Base-by-base conservation (phyloP, 352 stramenopile species). In the Globisporangium paroecandrum region DNA sequence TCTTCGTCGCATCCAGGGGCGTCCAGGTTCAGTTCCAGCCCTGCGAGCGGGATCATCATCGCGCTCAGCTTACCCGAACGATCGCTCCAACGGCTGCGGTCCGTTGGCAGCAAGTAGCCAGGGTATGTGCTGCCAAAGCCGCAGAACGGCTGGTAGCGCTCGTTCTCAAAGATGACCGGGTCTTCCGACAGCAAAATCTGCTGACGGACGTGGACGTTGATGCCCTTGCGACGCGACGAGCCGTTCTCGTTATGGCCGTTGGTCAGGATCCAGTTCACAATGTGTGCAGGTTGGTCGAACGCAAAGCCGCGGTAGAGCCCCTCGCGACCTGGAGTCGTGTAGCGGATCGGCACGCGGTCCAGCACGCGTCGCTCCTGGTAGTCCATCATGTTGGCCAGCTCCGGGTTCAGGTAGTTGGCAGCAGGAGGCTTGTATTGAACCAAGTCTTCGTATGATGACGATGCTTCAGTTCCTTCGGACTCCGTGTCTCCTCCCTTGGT, bases 81-180 rank as follows among this genome's bases (percentile, higher is more conserved):
- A 71, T 96, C 82, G 41, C 88, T 96, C 88, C 88, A 96, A 24
- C 87, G 86, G 41, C 81, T 87, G 38, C 88, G 85, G 57, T 96
- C 88, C 7, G 85, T 94, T 6, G 86, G 82, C 27, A 96, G 69
- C 43, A 96, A 55, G 65, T 94, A 91, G 4, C 85, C 87, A 10
- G 87, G 87, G 70, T 90, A 95, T 2, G 87, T 90, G 62, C 81
- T 91, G 34, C 88, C 88, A 58, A 89, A 96, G 25, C 88, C 88
- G 51, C 81, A 87, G 67, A 96, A 96, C 3, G 85, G 86, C 63
- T 94, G 87, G 68, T 94, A 96, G 8, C 88, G 83, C 70, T 96
- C 77, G 63, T 96, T 96, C 73, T 96, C 88, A 47, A 91, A 96
- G 22, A 96, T 78, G 0, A 94, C 86, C 0, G 88, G 82, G 62